phyloP scores from a whole-genome alignment of 306 rosid genomes.

The Senna siamea region DNA sequence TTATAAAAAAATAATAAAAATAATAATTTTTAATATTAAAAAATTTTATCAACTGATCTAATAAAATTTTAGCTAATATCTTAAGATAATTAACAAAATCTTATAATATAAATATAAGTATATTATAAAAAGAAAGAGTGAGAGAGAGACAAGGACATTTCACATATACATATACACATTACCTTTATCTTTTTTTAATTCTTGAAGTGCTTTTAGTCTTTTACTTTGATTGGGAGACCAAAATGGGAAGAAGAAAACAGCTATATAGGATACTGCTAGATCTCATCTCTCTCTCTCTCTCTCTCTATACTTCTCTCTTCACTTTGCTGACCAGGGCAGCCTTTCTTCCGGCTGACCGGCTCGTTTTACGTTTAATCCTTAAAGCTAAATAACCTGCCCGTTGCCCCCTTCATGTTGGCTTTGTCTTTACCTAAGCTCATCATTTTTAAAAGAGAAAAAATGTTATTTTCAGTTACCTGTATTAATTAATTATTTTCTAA shows the following conservation, averaged over 20 bases:
- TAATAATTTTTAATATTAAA: no score
- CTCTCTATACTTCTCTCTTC: slow-evolving; percentile 39
- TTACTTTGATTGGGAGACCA: slow-evolving; percentile 76
- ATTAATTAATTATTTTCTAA: no score
- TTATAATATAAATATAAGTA: neutral
- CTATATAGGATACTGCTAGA: slow-evolving; percentile 33
- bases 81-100: no score
- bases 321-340: slow-evolving; percentile 94
- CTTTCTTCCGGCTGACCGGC: slow-evolving; percentile 69
- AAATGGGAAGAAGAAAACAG: slow-evolving; percentile 48
- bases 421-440: slow-evolving; percentile 42
- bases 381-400: slow-evolving; percentile 82
- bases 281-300: slow-evolving; percentile 38
- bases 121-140: neutral
- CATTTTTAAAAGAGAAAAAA: no score
- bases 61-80: no score
- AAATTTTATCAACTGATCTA: no score
- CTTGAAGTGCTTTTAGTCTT: slow-evolving; percentile 57
- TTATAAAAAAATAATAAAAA: no score
- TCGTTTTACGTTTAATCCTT: slow-evolving; percentile 47
- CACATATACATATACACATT: slow-evolving; percentile 30
- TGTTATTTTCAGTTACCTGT: no score
- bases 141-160: slow-evolving; percentile 38
- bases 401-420: slow-evolving; percentile 54
- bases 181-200: slow-evolving; percentile 69